Percentiles rank a stretch among this genome's conserved stretches.
phyloP scores from a whole-genome alignment of 202 grass and related monocot genomes.

The Bolboschoenoplectus hybrid region DNA sequence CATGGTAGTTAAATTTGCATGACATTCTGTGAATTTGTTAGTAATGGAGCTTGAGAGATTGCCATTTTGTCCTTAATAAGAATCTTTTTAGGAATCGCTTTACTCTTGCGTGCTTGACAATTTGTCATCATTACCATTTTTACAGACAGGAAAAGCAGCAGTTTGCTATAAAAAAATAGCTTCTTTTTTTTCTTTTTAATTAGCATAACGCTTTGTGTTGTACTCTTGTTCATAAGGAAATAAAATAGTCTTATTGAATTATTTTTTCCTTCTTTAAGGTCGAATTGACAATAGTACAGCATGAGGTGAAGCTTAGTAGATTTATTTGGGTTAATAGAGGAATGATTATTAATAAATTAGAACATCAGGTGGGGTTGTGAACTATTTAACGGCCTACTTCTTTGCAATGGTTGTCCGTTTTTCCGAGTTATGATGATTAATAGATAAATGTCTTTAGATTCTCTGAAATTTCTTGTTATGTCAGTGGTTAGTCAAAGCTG shows the following conservation, averaged over 20 bases:
- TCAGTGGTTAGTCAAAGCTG: not conserved
- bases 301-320: slow-evolving; percentile 7
- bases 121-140: not conserved
- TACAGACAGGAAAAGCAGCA: not conserved
- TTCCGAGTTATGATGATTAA: slow-evolving; percentile 3
- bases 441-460: slow-evolving; percentile 9
- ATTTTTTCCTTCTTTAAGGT: not conserved
- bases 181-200: not conserved
- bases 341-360: not conserved
- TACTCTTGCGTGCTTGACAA: not conserved
- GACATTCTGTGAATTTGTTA: not conserved
- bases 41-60: not conserved
- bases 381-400: slow-evolving; percentile 28
- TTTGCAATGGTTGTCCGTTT: not conserved
- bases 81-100: not conserved
- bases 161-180: not conserved
- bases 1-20: slow-evolving; percentile 21
- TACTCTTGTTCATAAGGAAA: not conserved
- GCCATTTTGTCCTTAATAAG: not conserved
- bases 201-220: slow-evolving; percentile 1
- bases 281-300: not conserved
- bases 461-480: not conserved
- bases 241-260: not conserved
- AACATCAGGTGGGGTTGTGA: not conserved
- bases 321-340: not conserved